Evolutionary conservation across 2,329 filamentous ascomycete species (phyloP).

Genomic region (Diaporthe ilicicola): DNA sequence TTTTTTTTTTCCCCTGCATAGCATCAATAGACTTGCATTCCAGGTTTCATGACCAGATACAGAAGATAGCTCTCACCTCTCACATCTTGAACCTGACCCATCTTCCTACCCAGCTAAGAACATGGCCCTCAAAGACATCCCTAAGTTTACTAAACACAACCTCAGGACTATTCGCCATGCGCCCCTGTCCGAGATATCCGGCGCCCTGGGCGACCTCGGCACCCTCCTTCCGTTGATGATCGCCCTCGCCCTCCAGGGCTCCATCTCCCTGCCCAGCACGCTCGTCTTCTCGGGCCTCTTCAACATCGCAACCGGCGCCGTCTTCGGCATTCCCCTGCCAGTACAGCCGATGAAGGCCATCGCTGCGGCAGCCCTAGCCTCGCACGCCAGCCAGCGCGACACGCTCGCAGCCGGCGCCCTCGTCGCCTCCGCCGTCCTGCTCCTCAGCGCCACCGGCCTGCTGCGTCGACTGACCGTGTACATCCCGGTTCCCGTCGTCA

Average conservation of each 20-base stretch:
- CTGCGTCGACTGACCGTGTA: slow-evolving; percentile 76
- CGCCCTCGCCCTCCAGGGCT: slow-evolving; percentile 79
- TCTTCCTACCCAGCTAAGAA: slow-evolving; percentile 10
- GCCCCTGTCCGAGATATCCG: slow-evolving; percentile 79
- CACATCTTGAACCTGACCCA: not conserved
- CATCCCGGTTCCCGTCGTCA: slow-evolving; percentile 87
- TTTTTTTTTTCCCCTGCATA: not conserved
- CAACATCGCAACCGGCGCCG: slow-evolving; percentile 82
- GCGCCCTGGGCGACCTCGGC: slow-evolving; percentile 86
- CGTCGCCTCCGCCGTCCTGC: slow-evolving; percentile 75
- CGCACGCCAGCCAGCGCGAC: slow-evolving; percentile 70
- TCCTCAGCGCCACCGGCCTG: slow-evolving; percentile 83
- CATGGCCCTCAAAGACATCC: slow-evolving; percentile 41
- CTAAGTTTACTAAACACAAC: slow-evolving; percentile 55
- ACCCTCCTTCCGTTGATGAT: slow-evolving; percentile 91
- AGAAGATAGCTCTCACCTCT: not conserved
- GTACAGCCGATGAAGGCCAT: slow-evolving; percentile 93
- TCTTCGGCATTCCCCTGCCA: slow-evolving; percentile 89
- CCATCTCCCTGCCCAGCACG: slow-evolving; percentile 83
- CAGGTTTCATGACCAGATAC: not conserved
- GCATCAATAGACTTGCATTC: not conserved
- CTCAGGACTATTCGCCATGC: slow-evolving; percentile 54
- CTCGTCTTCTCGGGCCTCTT: slow-evolving; percentile 88
- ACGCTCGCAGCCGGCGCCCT: slow-evolving; percentile 86
- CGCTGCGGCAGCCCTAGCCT: slow-evolving; percentile 84